Conservation (phyloP, 2,329 filamentous ascomycete species). For the Pseudogymnoascus destructans region DNA sequence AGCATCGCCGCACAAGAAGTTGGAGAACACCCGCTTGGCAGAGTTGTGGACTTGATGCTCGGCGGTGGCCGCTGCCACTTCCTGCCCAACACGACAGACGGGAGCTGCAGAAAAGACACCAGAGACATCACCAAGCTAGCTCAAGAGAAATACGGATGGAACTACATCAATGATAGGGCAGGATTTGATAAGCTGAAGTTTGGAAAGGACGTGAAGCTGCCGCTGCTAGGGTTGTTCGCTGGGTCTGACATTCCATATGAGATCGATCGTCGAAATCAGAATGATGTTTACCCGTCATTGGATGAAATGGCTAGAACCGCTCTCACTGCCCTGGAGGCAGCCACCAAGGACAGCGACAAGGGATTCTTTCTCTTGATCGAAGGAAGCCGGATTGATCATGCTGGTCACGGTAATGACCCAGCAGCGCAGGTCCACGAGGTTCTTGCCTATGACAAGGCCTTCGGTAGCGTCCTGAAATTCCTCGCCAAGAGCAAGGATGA, state of each 20-base stretch:
- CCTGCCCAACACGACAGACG: conserved; percentile 63
- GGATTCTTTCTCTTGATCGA: conserved; percentile 99
- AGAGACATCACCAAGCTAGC: conserved; percentile 64
- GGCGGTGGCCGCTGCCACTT: conserved; percentile 92
- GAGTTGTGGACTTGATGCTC: conserved; percentile 81
- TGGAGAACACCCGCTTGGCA: conserved; percentile 73
- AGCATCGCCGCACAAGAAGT: conserved; percentile 86
- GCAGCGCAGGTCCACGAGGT: conserved; percentile 83
- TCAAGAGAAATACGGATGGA: conserved; percentile 63
- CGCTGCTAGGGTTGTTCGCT: conserved; percentile 77
- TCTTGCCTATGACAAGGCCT: conserved; percentile 83
- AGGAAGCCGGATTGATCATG: conserved; percentile 90
- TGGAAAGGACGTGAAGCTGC: conserved; percentile 58
- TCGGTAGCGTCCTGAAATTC: conserved; percentile 74
- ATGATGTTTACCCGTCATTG: conserved; percentile 72
- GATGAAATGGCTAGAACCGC: conserved; percentile 85
- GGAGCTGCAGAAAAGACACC: conserved; percentile 71
- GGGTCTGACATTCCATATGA: conserved; percentile 78
- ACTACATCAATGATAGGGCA: conserved; percentile 57
- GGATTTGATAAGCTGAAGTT: conserved; percentile 63
- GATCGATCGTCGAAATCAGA: conserved; percentile 70
- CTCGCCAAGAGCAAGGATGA: conserved; percentile 59
- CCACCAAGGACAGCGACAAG: conserved; percentile 71
- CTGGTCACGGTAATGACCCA: conserved; percentile 74
- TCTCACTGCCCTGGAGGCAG: conserved; percentile 63